phyloP scores from a whole-genome alignment of 371 early-diverging fungal species.

The Blastocladiella emersonii region DNA sequence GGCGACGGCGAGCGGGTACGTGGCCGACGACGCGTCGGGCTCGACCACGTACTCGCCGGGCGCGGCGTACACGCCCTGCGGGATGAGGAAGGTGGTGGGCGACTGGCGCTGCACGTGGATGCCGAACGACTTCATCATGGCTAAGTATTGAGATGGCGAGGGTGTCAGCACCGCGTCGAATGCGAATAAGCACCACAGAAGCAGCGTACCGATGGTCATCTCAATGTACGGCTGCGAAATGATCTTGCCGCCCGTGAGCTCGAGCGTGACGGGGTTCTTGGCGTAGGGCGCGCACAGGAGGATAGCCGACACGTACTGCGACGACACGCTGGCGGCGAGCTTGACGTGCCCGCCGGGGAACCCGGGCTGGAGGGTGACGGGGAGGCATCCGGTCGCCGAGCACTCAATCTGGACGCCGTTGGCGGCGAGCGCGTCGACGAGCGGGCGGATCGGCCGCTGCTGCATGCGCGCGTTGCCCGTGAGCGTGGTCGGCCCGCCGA shows the following conservation, averaged over 20 bases:
- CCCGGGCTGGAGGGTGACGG: slow-evolving; percentile 67
- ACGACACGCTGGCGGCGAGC: slow-evolving; percentile 82
- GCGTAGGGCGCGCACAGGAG: slow-evolving; percentile 92
- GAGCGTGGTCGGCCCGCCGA: slow-evolving; percentile 24
- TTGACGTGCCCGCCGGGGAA: slow-evolving; percentile 78
- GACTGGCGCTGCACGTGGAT: slow-evolving; percentile 57
- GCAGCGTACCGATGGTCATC: slow-evolving; percentile 61
- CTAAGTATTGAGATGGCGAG: neutral
- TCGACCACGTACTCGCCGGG: slow-evolving; percentile 78
- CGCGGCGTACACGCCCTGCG: slow-evolving; percentile 58
- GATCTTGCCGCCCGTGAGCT: slow-evolving; percentile 79
- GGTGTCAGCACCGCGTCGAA: neutral
- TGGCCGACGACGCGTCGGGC: slow-evolving; percentile 92
- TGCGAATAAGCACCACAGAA: neutral
- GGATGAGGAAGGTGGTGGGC: slow-evolving; percentile 69
- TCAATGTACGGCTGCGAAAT: slow-evolving; percentile 95
- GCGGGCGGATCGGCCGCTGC: slow-evolving; percentile 82
- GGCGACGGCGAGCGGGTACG: slow-evolving; percentile 94
- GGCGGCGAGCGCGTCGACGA: slow-evolving; percentile 65
- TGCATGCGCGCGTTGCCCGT: slow-evolving; percentile 97
- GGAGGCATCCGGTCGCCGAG: slow-evolving; percentile 72
- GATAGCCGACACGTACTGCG: slow-evolving; percentile 94
- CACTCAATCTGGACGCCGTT: slow-evolving; percentile 71
- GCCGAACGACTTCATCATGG: slow-evolving; percentile 94
- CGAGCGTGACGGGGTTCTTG: slow-evolving; percentile 52